Conservation (phyloP, 306 rosid genomes). For the Castanea mollissima region DNA sequence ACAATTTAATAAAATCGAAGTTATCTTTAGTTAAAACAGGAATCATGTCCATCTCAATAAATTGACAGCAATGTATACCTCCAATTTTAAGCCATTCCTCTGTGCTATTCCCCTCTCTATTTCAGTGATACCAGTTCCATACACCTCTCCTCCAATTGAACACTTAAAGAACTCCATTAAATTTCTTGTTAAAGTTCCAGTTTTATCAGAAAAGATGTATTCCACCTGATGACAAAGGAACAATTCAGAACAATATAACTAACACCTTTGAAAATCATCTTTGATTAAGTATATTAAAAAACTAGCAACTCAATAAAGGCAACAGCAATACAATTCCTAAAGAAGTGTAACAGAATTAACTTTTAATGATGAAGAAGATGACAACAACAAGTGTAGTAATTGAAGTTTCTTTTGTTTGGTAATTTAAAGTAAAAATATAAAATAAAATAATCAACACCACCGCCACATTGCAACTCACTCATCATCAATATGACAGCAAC, state of each 20-base stretch:
- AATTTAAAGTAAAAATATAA: background rate
- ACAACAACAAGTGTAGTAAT: background rate
- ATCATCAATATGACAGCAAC: slow-evolving; percentile 8
- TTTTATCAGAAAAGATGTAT: slow-evolving; percentile 96
- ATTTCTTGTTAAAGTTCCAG: slow-evolving; percentile 96
- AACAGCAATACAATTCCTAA: background rate
- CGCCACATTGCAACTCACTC: background rate
- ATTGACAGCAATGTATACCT: slow-evolving; percentile 23
- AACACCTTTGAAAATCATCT: slow-evolving; percentile 2
- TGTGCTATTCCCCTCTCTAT: slow-evolving; percentile 82
- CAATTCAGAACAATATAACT: slow-evolving; percentile 10
- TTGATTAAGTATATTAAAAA: slow-evolving; percentile 10
- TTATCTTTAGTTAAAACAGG: background rate
- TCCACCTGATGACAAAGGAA: slow-evolving; percentile 67
- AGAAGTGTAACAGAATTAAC: background rate
- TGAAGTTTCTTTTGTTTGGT: background rate
- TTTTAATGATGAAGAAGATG: background rate
- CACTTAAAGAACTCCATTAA: slow-evolving; percentile 99
- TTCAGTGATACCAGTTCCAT: slow-evolving; percentile 93
- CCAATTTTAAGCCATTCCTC: slow-evolving; percentile 67
- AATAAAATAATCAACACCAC: no score
- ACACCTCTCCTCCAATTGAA: slow-evolving; percentile 91
- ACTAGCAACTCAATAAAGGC: background rate
- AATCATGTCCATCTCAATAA: slow-evolving; percentile 1
- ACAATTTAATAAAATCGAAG: slow-evolving; percentile 18